These are phyloP conservation scores for Raddia distichophylla DNA, from an alignment of 176 grass and related monocot species.

Conservation along the genomic window DNA sequence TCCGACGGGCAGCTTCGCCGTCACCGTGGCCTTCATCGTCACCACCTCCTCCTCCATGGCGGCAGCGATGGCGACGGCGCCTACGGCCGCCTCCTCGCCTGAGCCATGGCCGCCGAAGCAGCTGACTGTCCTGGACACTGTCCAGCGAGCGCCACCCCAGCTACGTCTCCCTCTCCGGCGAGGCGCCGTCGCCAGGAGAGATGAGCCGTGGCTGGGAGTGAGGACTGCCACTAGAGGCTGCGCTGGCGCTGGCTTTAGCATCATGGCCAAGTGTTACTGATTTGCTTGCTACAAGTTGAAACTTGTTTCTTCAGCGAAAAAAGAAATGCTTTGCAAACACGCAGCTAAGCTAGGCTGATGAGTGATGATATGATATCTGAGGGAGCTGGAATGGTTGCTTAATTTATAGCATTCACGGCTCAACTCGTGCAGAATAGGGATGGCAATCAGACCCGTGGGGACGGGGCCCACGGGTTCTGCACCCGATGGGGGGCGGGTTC, in stretches of 20 bases:
- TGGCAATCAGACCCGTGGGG: too few species aligned
- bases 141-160: background rate
- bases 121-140: background rate
- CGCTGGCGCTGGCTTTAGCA: slow-evolving; percentile 9
- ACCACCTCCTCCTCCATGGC: background rate
- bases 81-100: background rate
- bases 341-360: too few species aligned
- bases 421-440: too few species aligned
- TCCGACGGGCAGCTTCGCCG: slow-evolving; percentile 30
- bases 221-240: background rate
- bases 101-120: background rate
- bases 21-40: slow-evolving; percentile 47
- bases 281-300: background rate
- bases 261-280: background rate
- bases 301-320: too few species aligned
- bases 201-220: too few species aligned
- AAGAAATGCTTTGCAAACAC: too few species aligned
- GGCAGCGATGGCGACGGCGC: background rate
- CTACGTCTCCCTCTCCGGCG: background rate
- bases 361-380: background rate
- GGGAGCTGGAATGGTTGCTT: background rate
- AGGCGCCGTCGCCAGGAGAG: background rate
- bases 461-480: too few species aligned
- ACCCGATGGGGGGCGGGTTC: too few species aligned
- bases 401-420: background rate